These are phyloP conservation scores for Chlamydomonas schloesseri DNA, from an alignment of 139 green algal genomes.

Conservation along the genomic window DNA sequence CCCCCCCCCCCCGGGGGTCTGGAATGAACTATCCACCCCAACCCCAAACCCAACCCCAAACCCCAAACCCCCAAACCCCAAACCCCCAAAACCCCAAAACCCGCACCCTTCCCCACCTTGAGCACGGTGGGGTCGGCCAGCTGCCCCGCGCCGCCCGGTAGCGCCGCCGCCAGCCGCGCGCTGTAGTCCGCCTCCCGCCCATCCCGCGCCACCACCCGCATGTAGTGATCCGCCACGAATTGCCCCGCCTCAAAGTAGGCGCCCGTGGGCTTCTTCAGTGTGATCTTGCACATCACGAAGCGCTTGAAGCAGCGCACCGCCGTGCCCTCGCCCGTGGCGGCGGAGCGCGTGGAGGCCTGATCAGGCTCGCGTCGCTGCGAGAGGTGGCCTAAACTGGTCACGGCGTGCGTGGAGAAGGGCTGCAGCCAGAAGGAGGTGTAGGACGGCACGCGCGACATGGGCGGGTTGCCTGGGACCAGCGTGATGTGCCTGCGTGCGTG, in stretches of 20 bases:
- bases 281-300: constrained; percentile 43
- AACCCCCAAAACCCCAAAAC: too few relatives aligned
- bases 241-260: constrained; percentile 33
- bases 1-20: too few relatives aligned
- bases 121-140: too few relatives aligned
- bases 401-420: constrained; percentile 13
- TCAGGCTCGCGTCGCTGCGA: constrained; percentile 10
- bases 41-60: too few relatives aligned
- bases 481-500: constrained; percentile 13
- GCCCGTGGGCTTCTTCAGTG: constrained; percentile 32
- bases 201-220: background rate
- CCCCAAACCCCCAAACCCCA: too few relatives aligned
- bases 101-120: too few relatives aligned
- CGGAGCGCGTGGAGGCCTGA: background rate
- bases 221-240: constrained; percentile 35
- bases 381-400: constrained; percentile 13
- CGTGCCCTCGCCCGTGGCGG: constrained; percentile 18
- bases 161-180: too few relatives aligned
- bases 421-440: constrained; percentile 39
- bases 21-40: too few relatives aligned
- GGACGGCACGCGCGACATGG: constrained; percentile 9
- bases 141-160: too few relatives aligned
- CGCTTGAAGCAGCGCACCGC: constrained; percentile 11
- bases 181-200: too few relatives aligned
- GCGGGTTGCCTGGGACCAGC: constrained; percentile 20